Base-by-base conservation (phyloP, 768 basidiomycete species). In the Russula sp. region DNA sequence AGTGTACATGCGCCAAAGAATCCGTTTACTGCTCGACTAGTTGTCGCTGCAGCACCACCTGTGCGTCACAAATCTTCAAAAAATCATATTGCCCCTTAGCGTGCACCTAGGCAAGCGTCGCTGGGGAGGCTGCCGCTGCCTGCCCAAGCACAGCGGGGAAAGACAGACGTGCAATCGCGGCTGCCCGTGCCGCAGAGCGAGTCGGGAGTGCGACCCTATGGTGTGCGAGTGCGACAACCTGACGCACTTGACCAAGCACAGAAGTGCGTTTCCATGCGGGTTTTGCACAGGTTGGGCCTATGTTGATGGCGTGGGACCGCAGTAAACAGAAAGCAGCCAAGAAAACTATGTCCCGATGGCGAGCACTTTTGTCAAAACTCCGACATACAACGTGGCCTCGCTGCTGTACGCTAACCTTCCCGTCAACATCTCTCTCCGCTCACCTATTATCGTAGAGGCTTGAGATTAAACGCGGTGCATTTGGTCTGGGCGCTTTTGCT, bases 171-270 rank as follows among this genome's bases (percentile, higher is more conserved):
- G 71, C 73, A 2, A 65, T 69, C 14, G 48, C 18, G 73, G 4
- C 8, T 90, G 88, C 66, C 77, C 79, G 9, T 91, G 88, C 69
- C 75, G 72, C 54, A 71, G 67, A 22, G 74, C 77, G 0, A 69
- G 74, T 9, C 76, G 83, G 40, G 89, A 90, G 70, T 91, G 89
- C 62, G 86, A 89, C 71, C 86, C 87, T 3, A 83, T 84, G 40
- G 61, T 88, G 9, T 91, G 89, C 64, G 6, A 68, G 11, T 74
- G 74, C 13, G 87, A 87, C 69, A 73, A 76, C 64, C 75, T 79
- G 58, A 78, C 70, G 84, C 32, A 8, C 22, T 16, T 27, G 8
- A 11, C 1, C 0, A 22, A 11, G 20, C 2, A 2, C 14, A 42
- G n/a, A 44, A 0, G 63, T 64, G 42, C 18, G 58, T 60, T 18